Evolutionary conservation across 1,139 yeast species (phyloP).

Genomic region (Lodderomyces theae): DNA sequence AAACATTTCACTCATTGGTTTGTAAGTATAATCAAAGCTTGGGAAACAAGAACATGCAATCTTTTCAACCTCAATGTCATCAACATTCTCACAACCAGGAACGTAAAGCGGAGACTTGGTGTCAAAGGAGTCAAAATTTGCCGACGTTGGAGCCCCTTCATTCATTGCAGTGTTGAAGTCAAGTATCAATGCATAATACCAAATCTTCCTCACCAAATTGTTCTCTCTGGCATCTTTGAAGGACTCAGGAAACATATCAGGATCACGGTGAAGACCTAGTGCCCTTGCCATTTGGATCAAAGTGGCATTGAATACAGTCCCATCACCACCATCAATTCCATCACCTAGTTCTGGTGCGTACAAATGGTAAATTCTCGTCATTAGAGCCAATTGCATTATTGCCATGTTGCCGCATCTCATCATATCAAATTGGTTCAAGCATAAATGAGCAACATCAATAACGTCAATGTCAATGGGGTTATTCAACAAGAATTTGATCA

Average conservation of each 20-base stretch:
- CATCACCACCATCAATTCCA: conserved; percentile 48
- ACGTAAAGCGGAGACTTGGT: conserved; percentile 30
- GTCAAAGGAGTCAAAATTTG: conserved; percentile 31
- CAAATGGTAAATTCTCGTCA: conserved; percentile 36
- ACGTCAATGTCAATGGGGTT: conserved; percentile 33
- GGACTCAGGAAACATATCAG: conserved; percentile 24
- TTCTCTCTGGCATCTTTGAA: conserved; percentile 23
- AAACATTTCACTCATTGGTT: conserved; percentile 19
- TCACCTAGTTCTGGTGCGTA: conserved; percentile 53
- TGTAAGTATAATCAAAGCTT: conserved; percentile 19
- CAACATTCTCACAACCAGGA: conserved; percentile 31
- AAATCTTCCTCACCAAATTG: conserved; percentile 34
- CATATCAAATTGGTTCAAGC: conserved; percentile 38
- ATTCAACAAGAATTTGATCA: conserved; percentile 24
- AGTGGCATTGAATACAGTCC: conserved; percentile 34
- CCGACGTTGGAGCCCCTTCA: conserved; percentile 38
- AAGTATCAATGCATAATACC: conserved; percentile 30
- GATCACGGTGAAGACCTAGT: conserved; percentile 47
- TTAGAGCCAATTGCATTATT: conserved; percentile 48
- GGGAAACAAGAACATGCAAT: conserved; percentile 16
- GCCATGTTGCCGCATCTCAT: conserved; percentile 40
- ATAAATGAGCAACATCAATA: conserved; percentile 34
- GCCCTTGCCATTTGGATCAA: conserved; percentile 40
- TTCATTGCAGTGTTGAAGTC: conserved; percentile 37
- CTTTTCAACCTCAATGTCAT: conserved; percentile 26